Conservation (phyloP, 1,139 yeast genomes). For the Suhomyces kunorum region DNA sequence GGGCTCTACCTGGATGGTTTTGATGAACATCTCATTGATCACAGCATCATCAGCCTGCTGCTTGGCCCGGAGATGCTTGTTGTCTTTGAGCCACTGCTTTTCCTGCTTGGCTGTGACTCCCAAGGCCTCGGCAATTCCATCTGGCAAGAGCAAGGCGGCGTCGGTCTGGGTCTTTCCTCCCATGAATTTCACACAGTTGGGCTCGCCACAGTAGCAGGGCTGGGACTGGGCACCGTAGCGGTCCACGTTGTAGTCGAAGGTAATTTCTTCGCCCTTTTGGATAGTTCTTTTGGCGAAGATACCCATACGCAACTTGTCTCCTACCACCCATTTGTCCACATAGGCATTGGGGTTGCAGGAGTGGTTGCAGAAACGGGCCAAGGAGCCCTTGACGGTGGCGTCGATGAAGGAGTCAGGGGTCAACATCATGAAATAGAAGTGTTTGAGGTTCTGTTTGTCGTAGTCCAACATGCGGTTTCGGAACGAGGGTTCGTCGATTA, state of each 20-base stretch:
- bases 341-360: constrained; percentile 93
- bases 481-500: constrained; percentile 74
- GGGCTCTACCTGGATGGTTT: constrained; percentile 55
- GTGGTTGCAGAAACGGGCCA: constrained; percentile 92
- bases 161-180: constrained; percentile 98
- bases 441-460: constrained; percentile 70
- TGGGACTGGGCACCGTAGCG: constrained; percentile 94
- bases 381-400: constrained; percentile 84
- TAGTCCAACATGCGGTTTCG: constrained; percentile 73
- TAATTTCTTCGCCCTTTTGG: constrained; percentile 81
- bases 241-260: constrained; percentile 95
- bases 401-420: constrained; percentile 92
- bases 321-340: constrained; percentile 97
- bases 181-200: constrained; percentile 86
- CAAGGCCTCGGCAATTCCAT: constrained; percentile 78
- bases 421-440: constrained; percentile 96
- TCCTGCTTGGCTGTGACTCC: constrained; percentile 68
- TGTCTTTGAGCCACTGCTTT: constrained; percentile 64
- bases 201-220: constrained; percentile 91
- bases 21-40: constrained; percentile 66
- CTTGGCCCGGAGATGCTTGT: constrained; percentile 46
- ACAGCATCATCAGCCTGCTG: constrained; percentile 60
- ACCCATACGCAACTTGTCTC: constrained; percentile 89
- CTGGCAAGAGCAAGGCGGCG: constrained; percentile 81
- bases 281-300: constrained; percentile 82